These are phyloP conservation scores for Ophiognomonia clavigignenti-juglandacearum DNA, from an alignment of 2,329 filamentous ascomycete genomes.

Conservation along the genomic window DNA sequence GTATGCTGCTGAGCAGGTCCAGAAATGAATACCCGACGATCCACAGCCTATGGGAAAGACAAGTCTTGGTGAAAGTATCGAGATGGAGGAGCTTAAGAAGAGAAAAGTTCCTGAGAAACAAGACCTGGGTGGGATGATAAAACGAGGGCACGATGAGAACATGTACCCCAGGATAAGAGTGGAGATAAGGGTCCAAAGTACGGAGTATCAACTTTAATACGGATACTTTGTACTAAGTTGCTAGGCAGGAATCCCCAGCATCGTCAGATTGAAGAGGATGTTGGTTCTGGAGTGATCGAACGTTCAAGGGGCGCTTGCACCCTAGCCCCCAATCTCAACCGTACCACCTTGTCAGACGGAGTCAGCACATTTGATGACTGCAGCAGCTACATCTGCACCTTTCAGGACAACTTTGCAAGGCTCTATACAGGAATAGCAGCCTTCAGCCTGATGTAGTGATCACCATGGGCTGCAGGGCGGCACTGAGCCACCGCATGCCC, in stretches of 20 bases:
- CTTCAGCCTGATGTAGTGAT: neutral
- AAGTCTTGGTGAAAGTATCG: too few relatives aligned
- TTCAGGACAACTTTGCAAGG: constrained; percentile 2
- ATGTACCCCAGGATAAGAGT: constrained; percentile 7
- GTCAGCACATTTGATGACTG: neutral
- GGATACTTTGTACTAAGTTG: constrained; percentile 7
- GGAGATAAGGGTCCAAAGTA: constrained; percentile 3
- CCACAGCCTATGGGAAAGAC: too few relatives aligned
- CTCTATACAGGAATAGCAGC: neutral
- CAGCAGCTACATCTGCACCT: constrained; percentile 4
- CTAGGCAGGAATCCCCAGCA: neutral
- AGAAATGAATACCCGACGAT: too few relatives aligned
- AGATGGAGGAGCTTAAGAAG: neutral
- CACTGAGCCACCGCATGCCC: neutral
- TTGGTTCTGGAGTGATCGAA: constrained; percentile 1
- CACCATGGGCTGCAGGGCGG: constrained; percentile 5
- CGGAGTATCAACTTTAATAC: constrained; percentile 6
- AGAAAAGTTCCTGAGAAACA: neutral
- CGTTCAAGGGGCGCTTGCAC: constrained; percentile 5
- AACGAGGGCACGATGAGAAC: neutral
- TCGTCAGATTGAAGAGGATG: constrained; percentile 11
- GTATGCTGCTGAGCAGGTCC: too few relatives aligned
- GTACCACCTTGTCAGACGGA: neutral
- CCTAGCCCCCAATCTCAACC: neutral
- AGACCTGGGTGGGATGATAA: neutral